phyloP scores from a whole-genome alignment of 2,329 filamentous ascomycete species.

The Fusarium verrucosum region DNA sequence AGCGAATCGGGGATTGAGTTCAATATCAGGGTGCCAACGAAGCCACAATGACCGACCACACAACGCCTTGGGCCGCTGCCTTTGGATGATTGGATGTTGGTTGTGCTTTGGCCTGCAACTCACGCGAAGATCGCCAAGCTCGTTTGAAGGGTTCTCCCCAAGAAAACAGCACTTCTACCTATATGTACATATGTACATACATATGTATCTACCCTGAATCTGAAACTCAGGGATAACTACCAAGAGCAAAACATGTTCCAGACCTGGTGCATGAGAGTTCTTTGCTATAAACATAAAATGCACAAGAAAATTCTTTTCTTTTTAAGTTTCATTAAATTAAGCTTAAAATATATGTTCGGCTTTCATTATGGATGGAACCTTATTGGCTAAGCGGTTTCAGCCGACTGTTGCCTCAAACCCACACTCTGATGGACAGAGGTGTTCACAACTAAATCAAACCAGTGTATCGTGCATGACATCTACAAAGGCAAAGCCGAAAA shows the following conservation, averaged over 20 bases:
- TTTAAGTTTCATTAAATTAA: background rate
- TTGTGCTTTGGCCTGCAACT: accelerated
- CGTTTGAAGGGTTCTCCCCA: background rate
- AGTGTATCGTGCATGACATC: no score
- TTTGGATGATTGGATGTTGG: conserved; percentile 6
- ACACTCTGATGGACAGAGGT: no score
- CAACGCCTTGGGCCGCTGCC: conserved; percentile 31
- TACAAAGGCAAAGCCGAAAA: no score
- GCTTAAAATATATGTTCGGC: no score
- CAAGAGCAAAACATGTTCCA: conserved; percentile 1
- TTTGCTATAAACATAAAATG: background rate
- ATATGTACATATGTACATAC: no score
- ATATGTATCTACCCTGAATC: conserved; percentile 15
- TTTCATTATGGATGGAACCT: no score
- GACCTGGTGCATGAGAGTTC: background rate
- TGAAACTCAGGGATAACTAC: conserved; percentile 7
- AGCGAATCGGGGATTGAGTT: background rate
- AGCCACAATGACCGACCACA: background rate
- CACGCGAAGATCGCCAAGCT: background rate
- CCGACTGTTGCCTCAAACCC: no score
- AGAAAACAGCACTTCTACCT: background rate
- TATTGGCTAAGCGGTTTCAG: no score
- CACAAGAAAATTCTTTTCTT: background rate
- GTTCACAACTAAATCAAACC: no score
- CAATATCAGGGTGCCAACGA: background rate